Base-by-base conservation (phyloP, 306 rosid species). In the Prinsepia uniflora region DNA sequence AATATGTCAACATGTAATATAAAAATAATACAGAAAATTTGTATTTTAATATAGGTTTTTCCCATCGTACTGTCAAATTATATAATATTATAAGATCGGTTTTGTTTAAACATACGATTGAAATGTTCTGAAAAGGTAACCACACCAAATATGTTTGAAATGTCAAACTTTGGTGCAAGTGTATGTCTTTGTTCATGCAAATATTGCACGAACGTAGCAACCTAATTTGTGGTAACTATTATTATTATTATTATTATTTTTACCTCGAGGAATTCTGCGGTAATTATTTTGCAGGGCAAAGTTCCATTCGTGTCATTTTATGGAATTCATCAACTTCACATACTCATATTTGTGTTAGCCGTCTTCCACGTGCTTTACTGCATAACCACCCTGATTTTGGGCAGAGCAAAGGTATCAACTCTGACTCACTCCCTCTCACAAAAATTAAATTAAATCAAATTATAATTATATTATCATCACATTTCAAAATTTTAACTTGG, bases 311-410 rank as follows among this genome's bases (percentile, higher is more conserved):
- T 90, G 41, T 90, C 96, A 0, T 50, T 74, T 0, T 74, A 80
- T 2, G 95, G 90, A 5, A 88, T 90, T 44, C 95, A 90, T 76
- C 98, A 92, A 57, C 87, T 92, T 10, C 98, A 92, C 67, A 87
- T 83, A 68, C 86, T 92, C 57, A 87, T 92, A 63, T 92, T 92
- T 47, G 89, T 80, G 65, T 68, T 92, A 65, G 96, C 96, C 41
- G 75, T 83, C 56, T 87, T 68, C 57, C 98, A 92, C 61, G 92
- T 89, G 20, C 81, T 87, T 54, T 86, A 84, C 78, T 89, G 98
- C 83, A 69, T 87, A 20, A 82, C 81, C 55, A 92, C 96, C 49
- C 65, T 86, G 62, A 88, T 79, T 74, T 74, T 92, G 44, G 89
- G 91, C 12, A 76, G 84, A 75, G 86, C 85, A 24, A 92, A 92